Base-by-base conservation (phyloP, 768 basidiomycete species). In the Pleurotus sapidus region DNA sequence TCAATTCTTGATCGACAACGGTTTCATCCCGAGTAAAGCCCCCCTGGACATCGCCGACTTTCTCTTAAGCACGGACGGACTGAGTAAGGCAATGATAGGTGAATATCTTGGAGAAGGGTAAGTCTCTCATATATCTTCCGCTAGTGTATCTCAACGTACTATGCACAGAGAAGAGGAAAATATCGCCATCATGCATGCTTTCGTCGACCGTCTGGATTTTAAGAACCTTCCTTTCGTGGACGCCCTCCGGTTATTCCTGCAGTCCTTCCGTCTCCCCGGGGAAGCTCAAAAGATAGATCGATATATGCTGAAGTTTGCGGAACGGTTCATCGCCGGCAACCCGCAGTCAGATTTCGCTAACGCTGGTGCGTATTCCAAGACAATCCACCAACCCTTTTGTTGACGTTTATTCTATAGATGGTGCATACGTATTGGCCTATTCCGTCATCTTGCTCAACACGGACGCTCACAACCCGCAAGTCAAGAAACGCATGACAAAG, bases 211-310 rank as follows among this genome's bases (percentile, higher is more conserved):
- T 65, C 80, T 99, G 67, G 93, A 98, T 60, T 93, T 99, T 72
- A 83, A 80, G 43, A 84, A 87, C 58, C 72, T 86, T 55, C 75
- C 81, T 15, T 99, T 99, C 67, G 87, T 95, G 42, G 91, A 95
- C 64, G 95, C 97, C 1, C 76, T 99, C 40, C 84, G 97, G 18
- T 67, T 84, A 57, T 98, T 97, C 73, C 75, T 99, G 24, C 97
- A 99, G 70, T 84, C 93, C 3, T 98, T 98, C 83, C 91, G 97
- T 48, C 82, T 99, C 17, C 97, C 97, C 5, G 97, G 97, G 45
- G 97, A 99, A 72, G 79, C 94, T 0, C 97, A 99, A 71, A 98
- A 98, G 74, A 98, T 99, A 63, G 97, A 99, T 80, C 87, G 97
- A 7, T 98, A 85, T 74, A 95, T 99, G 93, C 84, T 98, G 55